Percentiles rank a stretch among this genome's conserved stretches.
These are phyloP conservation scores for Saksenaea oblongispora DNA, from an alignment of 371 early-diverging fungal genomes.

Conservation along the genomic window DNA sequence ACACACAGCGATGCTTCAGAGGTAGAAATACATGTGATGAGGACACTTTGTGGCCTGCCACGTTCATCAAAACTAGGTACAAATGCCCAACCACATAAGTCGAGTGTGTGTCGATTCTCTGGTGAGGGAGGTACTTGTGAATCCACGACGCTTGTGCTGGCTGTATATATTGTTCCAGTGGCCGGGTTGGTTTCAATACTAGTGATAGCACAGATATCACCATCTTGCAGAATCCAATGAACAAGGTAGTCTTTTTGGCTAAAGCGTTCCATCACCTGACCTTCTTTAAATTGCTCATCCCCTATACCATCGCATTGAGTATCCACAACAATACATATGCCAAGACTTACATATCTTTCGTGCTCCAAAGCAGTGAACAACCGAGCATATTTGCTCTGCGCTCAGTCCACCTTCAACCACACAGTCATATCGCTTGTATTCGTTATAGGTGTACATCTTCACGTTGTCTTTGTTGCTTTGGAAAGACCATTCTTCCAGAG, in stretches of 20 bases:
- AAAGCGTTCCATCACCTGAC: slow-evolving; percentile 51
- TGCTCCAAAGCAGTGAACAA: slow-evolving; percentile 43
- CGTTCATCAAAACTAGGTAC: neutral
- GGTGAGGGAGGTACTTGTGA: slow-evolving; percentile 45
- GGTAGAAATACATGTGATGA: neutral
- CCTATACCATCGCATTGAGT: slow-evolving; percentile 23
- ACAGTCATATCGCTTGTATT: slow-evolving; percentile 52
- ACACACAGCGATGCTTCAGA: slow-evolving; percentile 29
- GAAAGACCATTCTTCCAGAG: slow-evolving; percentile 16
- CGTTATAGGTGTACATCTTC: slow-evolving; percentile 1
- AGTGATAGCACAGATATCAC: slow-evolving; percentile 51
- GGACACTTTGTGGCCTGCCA: neutral
- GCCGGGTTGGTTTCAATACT: slow-evolving; percentile 58
- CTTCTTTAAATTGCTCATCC: slow-evolving; percentile 59
- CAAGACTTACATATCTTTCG: slow-evolving; percentile 44
- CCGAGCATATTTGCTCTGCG: slow-evolving; percentile 55
- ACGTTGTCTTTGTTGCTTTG: slow-evolving; percentile 13
- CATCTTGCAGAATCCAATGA: slow-evolving; percentile 35
- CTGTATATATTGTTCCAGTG: slow-evolving; percentile 55
- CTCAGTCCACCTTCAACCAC: slow-evolving; percentile 56
- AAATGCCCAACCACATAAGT: slow-evolving; percentile 65
- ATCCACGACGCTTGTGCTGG: slow-evolving; percentile 59
- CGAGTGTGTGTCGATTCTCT: slow-evolving; percentile 46
- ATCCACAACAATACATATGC: slow-evolving; percentile 2
- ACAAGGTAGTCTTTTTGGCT: slow-evolving; percentile 60